Base-by-base conservation (phyloP, 2,329 filamentous ascomycete genomes). In the Fusarium buharicum region DNA sequence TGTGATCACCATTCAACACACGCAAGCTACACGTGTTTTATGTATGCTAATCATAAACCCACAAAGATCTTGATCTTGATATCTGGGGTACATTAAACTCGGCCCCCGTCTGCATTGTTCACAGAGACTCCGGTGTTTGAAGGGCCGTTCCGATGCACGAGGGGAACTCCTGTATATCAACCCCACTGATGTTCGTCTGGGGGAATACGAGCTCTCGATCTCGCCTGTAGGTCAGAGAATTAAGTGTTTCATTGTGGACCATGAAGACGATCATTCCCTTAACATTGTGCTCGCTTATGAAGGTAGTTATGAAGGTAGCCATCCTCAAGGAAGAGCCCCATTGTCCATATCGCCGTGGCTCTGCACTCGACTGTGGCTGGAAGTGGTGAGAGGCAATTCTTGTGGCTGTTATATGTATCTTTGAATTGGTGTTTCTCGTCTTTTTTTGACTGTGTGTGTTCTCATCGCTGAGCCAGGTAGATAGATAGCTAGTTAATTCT, bases 171-270 rank as follows among this genome's bases (percentile, higher is more conserved):
- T 63, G 39, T 28, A 49, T 40, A 45, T 46, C 34, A 53, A 36
- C 62, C 48, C 59, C 62, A 54, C 62, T 30, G 50, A 48, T 50
- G n/a, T 49, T 47, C 37, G n/a, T 57, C 62, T 40, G 63, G 59
- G 62, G 63, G 43, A 64, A 31, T 33, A 40, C 30, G 55, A 60
- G 16, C 30, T 17, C 16, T 31, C 17, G 41, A 34, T 39, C 13
- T 33, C 20, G 1, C 18, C 16, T 47, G 13, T 13, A 45, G 13
- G 20, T 31, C 24, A 12, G 12, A 12, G 22, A 33, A n/a, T 34
- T 39, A 13, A 9, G 2, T 28, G 17, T 9, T 30, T 34, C 9
- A 28, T 12, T 34, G 30, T 65, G 48, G 51, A 31, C 34, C 22
- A 3, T 9, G 22, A 4, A 6, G 18, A 8, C 18, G 44, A 22